Evolutionary conservation across 495 filamentous ascomycete species (phyloP), one percentile per base, ranked within the genome.

Genomic region (Penicillium canescens): DNA sequence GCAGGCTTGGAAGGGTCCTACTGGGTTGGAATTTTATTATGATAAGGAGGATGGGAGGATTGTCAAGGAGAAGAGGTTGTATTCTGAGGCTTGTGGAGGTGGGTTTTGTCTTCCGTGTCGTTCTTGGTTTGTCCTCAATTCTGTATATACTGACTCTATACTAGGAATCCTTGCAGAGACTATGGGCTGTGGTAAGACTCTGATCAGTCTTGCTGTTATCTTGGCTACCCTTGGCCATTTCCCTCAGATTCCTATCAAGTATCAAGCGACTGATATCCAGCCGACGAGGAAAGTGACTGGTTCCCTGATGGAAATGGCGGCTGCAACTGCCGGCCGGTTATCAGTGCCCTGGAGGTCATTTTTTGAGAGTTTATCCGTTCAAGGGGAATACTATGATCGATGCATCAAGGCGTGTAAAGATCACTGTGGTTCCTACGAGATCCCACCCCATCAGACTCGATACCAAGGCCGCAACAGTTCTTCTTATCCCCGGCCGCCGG

Each of bases 141-240:
- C 12, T 18, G 28, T 16, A 31, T 23, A 7, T 3, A 31, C 7
- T 52, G 42, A 41, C 37, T 43, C 6, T 39, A 23, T 12, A 45
- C 4, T 23, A 72, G 68, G 71, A 11, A 77, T 78, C 35, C 67
- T 78, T 37, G 68, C 76, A 4, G 74, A 76, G 54, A 94, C 81
- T 40, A 88, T 89, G 85, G 83, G 82, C 37, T 78, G 84, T 5
- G 92, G 93, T 0, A 98, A 98, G 73, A 97, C 93, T 0, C 68
- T 96, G 24, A 95, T 98, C 9, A 91, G 88, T 51, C 74, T 98
- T 14, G 81, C 92, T 26, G 72, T 92, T 2, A 89, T 96, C 36
- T 74, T 95, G n/a, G 85, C 89, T 10, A 96, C 91, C 0, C 84
- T 80, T 56, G 78, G 85, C 31, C 81, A 93, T 50, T 78, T 85